phyloP scores from a whole-genome alignment of 2,329 filamentous ascomycete species.

The Microsporum canis region DNA sequence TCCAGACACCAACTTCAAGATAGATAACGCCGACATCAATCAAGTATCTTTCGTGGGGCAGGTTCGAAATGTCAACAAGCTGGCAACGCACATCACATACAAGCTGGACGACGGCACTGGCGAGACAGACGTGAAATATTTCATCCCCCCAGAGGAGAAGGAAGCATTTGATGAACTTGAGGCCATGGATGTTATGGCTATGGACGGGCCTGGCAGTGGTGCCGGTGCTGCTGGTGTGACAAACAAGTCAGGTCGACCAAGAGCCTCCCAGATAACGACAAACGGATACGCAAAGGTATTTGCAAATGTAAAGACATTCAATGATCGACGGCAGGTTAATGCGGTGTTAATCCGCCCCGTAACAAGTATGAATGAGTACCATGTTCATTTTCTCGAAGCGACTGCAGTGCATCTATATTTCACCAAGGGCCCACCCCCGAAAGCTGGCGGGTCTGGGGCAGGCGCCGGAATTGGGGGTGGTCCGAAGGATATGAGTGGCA shows the following conservation, averaged over 20 bases:
- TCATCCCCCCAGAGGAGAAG: constrained; percentile 38
- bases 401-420: constrained; percentile 79
- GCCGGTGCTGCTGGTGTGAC: constrained; percentile 22
- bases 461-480: constrained; percentile 29
- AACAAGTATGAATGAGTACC: constrained; percentile 80
- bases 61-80: constrained; percentile 73
- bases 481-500: constrained; percentile 19
- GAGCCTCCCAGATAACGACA: constrained; percentile 49
- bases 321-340: constrained; percentile 68
- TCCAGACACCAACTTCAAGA: constrained; percentile 64
- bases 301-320: constrained; percentile 73
- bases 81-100: constrained; percentile 85
- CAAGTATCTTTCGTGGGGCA: constrained; percentile 82
- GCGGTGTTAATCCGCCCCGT: constrained; percentile 72
- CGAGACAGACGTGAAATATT: constrained; percentile 59
- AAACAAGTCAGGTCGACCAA: constrained; percentile 16
- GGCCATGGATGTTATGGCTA: constrained; percentile 35
- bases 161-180: constrained; percentile 40
- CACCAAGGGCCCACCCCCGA: constrained; percentile 52
- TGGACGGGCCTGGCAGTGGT: constrained; percentile 14
- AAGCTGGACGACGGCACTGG: constrained; percentile 92
- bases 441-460: constrained; percentile 36
- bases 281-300: constrained; percentile 77
- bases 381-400: constrained; percentile 82
- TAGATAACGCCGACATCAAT: constrained; percentile 64